A percentile compares a stretch with the other conserved stretches of the same genome.
Conservation (phyloP, 345 rosid species). For the Populus nigra region DNA sequence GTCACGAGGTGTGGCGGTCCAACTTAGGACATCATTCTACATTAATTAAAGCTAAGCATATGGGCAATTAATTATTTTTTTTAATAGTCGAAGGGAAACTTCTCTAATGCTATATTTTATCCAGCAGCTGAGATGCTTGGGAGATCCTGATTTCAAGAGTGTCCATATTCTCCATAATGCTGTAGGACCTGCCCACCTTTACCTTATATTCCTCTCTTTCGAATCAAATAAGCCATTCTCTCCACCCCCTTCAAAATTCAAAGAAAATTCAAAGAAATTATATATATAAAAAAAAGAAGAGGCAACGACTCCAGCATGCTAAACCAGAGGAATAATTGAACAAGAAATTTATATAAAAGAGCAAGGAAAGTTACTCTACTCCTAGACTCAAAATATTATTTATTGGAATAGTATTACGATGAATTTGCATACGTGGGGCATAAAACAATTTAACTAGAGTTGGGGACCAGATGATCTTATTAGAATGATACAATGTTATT, state of each 20-base stretch:
- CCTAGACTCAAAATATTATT: too few relatives aligned
- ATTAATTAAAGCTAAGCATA: constrained; percentile 33
- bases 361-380: too few relatives aligned
- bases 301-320: background rate
- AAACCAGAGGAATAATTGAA: background rate
- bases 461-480: too few relatives aligned
- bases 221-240: background rate
- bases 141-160: constrained; percentile 36
- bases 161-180: constrained; percentile 11
- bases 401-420: too few relatives aligned
- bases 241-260: background rate
- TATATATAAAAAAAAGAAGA: background rate
- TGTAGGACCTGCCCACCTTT: constrained; percentile 28
- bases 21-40: constrained; percentile 38
- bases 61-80: constrained; percentile 15
- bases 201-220: constrained; percentile 13
- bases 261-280: too few relatives aligned
- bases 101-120: background rate
- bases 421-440: too few relatives aligned
- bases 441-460: too few relatives aligned
- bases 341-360: too few relatives aligned
- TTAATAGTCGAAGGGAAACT: background rate
- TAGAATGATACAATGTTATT: too few relatives aligned
- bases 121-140: constrained; percentile 19
- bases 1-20: constrained; percentile 27